phyloP scores from a whole-genome alignment of 192 early-diverging fungal genomes.

The Coemansia sp. region DNA sequence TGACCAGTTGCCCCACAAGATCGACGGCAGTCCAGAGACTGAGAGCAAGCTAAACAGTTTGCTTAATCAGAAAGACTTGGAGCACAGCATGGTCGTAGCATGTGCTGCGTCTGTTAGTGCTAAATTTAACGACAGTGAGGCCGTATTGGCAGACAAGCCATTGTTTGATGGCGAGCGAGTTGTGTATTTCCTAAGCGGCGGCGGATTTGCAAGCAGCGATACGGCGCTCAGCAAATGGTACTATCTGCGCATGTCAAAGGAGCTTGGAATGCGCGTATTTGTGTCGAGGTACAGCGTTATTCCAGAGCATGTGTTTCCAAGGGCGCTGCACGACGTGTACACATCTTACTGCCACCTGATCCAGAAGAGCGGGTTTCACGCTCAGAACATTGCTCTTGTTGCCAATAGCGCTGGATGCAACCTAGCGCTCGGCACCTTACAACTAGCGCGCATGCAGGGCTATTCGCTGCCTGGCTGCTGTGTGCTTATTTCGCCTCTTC shows the following conservation, averaged over 20 bases:
- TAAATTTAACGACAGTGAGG: not conserved
- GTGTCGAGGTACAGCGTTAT: slow-evolving; percentile 20
- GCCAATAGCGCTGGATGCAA: slow-evolving; percentile 30
- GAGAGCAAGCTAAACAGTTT: slow-evolving; percentile 3
- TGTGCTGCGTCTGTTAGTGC: slow-evolving; percentile 2
- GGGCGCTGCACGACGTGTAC: slow-evolving; percentile 29
- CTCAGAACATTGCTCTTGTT: slow-evolving; percentile 13
- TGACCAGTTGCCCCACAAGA: slow-evolving; percentile 13
- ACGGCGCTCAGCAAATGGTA: slow-evolving; percentile 7
- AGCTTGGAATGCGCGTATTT: slow-evolving; percentile 25
- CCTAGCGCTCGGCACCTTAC: slow-evolving; percentile 19
- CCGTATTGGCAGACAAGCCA: not conserved
- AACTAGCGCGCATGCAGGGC: slow-evolving; percentile 7
- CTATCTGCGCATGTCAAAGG: slow-evolving; percentile 21
- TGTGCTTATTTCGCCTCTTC: slow-evolving; percentile 12
- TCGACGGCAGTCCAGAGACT: slow-evolving; percentile 1
- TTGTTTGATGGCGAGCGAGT: slow-evolving; percentile 7
- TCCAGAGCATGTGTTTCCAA: slow-evolving; percentile 14
- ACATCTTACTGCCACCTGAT: slow-evolving; percentile 12
- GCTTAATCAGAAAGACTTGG: not conserved
- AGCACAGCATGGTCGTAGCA: slow-evolving; percentile 21
- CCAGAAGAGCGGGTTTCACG: slow-evolving; percentile 14
- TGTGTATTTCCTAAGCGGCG: slow-evolving; percentile 16
- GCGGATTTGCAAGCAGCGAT: slow-evolving; percentile 26
- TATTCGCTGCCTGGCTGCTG: not conserved